Evolutionary conservation across 345 rosid genomes (phyloP), one percentile per base, ranked within the genome.

Genomic region (Rhodamnia argentea): DNA sequence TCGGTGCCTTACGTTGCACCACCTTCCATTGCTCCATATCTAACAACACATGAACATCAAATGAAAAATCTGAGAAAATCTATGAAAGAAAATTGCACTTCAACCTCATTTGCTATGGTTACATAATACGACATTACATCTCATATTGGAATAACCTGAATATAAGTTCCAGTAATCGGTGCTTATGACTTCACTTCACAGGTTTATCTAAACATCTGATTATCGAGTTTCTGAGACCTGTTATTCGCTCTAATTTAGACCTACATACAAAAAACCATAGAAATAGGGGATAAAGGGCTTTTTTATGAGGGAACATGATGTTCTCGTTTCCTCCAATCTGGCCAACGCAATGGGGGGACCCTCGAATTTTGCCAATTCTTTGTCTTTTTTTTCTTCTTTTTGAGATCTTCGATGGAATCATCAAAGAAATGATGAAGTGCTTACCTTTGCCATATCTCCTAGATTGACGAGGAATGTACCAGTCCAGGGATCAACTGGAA

Each of bases 21-120:
- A 86, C 87, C 93, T 95, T 75, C 99, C 97, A 12, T 96, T 97
- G 92, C 97, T 96, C 98, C 98, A 97, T 56, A 84, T 88, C 98
- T 95, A 74, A 70, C 78, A 37, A 37, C 47, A 37, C 81, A 64
- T 4, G 5, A 29, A 70, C 81, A 70, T 70, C 81, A 70, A 70
- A 70, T 5, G 24, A 37, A 37, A 70, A 37, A 32, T 70, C 78
- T 18, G 47, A 37, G 47, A 10, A 37, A 32, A 18, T 70, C 47
- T 70, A 42, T 37, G 5, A 70, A 22, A 70, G 47, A 70, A 70
- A 70, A 70, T 70, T 70, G 47, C 47, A 37, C 13, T 70, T 70
- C 7, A 0, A 70, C 24, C 47, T 70, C 78, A 70, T 70, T 37
- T 40, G 24, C 78, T 70, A 20, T 37, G 47, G 37, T 64, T 70